These are phyloP conservation scores for Trichosporon sp. DNA, from an alignment of 1,284 basidiomycete species.

Conservation along the genomic window DNA sequence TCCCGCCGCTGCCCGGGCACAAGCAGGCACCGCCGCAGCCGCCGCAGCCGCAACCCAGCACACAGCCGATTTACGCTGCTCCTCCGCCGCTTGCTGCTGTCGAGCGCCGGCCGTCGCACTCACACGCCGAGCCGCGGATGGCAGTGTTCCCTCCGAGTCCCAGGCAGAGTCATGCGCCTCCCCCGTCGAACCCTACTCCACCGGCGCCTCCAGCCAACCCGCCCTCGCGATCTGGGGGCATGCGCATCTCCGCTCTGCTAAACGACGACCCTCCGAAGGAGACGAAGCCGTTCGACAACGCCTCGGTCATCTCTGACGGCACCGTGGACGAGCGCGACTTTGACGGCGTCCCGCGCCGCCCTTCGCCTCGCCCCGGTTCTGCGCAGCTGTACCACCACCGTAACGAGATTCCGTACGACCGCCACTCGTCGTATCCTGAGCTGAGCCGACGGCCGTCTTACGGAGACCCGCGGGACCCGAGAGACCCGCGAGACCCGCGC, in stretches of 20 bases:
- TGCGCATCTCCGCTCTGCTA: constrained; percentile 42
- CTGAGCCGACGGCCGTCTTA: constrained; percentile 4
- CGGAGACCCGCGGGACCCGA: constrained; percentile 2
- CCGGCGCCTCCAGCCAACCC: constrained; percentile 11
- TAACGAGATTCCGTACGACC: constrained; percentile 8
- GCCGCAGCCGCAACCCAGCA: too few relatives aligned
- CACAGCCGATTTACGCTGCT: not conserved
- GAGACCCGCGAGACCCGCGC: constrained; percentile 1
- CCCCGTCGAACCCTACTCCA: constrained; percentile 1
- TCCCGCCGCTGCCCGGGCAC: constrained; percentile 9
- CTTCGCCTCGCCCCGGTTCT: constrained; percentile 8
- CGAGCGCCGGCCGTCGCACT: constrained; percentile 1
- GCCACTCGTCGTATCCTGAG: constrained; percentile 2
- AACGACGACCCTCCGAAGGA: constrained; percentile 36
- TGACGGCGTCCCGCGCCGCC: constrained; percentile 16
- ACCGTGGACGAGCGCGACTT: constrained; percentile 42
- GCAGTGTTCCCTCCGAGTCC: constrained; percentile 39
- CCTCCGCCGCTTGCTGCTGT: not conserved
- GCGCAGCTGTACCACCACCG: constrained; percentile 4
- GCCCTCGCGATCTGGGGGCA: constrained; percentile 33
- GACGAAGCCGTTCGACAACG: constrained; percentile 23
- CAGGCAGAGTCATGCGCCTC: constrained; percentile 4
- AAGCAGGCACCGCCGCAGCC: not conserved
- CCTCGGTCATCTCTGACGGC: constrained; percentile 39
- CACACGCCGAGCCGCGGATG: constrained; percentile 31